phyloP scores from a whole-genome alignment of 2,329 filamentous ascomycete species.

The Aspergillus jensenii region DNA sequence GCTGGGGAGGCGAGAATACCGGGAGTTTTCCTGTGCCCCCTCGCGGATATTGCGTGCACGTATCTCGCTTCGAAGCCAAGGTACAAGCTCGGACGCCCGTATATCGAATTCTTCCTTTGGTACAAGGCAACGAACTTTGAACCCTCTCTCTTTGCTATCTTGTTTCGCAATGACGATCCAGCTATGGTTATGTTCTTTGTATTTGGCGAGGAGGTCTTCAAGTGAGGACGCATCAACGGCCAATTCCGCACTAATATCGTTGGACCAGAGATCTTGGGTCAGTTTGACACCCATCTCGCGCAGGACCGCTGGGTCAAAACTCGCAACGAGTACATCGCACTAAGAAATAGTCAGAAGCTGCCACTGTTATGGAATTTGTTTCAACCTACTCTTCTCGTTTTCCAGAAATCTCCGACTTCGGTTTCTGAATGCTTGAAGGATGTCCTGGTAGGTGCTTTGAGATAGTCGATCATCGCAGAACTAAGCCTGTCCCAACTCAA shows the following conservation, averaged over 20 bases:
- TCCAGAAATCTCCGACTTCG: slow-evolving; percentile 61
- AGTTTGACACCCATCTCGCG: slow-evolving; percentile 75
- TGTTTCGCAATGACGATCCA: slow-evolving; percentile 89
- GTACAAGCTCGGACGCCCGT: slow-evolving; percentile 68
- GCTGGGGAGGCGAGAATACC: slow-evolving; percentile 39
- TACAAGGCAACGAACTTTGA: slow-evolving; percentile 77
- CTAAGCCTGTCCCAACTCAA: slow-evolving; percentile 82
- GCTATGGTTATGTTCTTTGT: slow-evolving; percentile 74
- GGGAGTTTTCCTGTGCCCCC: slow-evolving; percentile 44
- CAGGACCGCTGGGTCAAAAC: slow-evolving; percentile 76
- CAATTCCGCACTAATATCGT: slow-evolving; percentile 85
- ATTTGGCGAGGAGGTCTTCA: slow-evolving; percentile 68
- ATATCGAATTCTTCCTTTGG: slow-evolving; percentile 83
- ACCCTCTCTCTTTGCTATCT: slow-evolving; percentile 53
- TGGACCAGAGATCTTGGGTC: slow-evolving; percentile 74
- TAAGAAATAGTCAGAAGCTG: slow-evolving; percentile 30
- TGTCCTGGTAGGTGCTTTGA: slow-evolving; percentile 47
- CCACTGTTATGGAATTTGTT: background rate
- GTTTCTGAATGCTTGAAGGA: slow-evolving; percentile 71
- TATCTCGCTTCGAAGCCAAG: slow-evolving; percentile 78
- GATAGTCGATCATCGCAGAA: slow-evolving; percentile 56
- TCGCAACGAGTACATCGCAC: slow-evolving; percentile 88
- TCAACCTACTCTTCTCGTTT: slow-evolving; percentile 59
- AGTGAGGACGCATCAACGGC: slow-evolving; percentile 74
- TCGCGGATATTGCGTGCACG: slow-evolving; percentile 72